Evolutionary conservation across 2,329 filamentous ascomycete species (phyloP), one percentile per base, ranked within the genome.

Genomic region (Phialophora tarda): DNA sequence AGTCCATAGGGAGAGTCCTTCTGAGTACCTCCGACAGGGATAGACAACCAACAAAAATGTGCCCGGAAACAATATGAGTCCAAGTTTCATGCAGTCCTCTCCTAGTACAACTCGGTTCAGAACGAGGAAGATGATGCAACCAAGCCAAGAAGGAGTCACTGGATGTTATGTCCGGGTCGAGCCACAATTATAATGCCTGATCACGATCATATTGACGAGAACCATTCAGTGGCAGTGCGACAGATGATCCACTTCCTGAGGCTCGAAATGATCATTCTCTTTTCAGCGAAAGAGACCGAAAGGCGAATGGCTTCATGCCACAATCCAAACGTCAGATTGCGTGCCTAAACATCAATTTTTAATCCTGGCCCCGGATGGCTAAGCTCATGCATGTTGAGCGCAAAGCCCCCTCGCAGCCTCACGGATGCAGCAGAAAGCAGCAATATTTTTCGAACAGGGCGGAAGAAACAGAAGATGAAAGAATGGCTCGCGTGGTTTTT

Each of bases 291-390:
- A 14, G 57, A 38, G 57, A 34, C 26, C 44, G 23, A 34, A 34
- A 51, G 21, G n/a, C 21, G 48, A 7, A 55, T 34, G 28, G 28
- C 17, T 23, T 53, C 28, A 41, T 54, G 48, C 47, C 30, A 54
- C 48, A 61, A 61, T 61, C 30, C 59, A 32, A 53, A 23, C n/a
- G 59, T 54, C 47, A 61, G 59, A 61, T 61, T 61, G 59, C 59
- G 59, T 61, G 59, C 59, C 59, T 61, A 21, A 61, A 38, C 12
- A 48, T 34, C 24, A 53, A 53, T 26, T 61, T 44, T 54, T 41
- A 26, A 26, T 38, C 32, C 21, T 38, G 44, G 48, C 48, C 58
- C 59, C 44, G 10, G 26, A 14, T 21, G 11, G 53, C 28, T 55
- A 34, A 55, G 53, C 11, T 21, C 53, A 55, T 55, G 53, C n/a